phyloP scores from a whole-genome alignment of 768 basidiomycete genomes.

The Leccinum obscurum region DNA sequence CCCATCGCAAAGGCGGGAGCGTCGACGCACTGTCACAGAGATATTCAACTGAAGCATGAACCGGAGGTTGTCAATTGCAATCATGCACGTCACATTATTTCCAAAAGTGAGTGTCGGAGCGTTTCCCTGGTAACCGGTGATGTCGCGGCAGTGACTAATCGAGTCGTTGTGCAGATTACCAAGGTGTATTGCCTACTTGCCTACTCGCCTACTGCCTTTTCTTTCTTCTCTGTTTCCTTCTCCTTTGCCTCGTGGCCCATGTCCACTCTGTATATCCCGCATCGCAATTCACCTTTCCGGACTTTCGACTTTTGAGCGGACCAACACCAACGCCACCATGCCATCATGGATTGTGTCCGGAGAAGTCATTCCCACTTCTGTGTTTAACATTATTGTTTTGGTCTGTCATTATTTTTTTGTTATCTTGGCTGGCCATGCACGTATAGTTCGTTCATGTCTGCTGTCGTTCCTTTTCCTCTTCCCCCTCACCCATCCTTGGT shows the following conservation, averaged over 20 bases:
- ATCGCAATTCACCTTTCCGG: slow-evolving; percentile 6
- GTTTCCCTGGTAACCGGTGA: not conserved
- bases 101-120: slow-evolving; percentile 20
- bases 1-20: slow-evolving; percentile 37
- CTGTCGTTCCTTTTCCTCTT: not conserved
- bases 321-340: slow-evolving; percentile 13
- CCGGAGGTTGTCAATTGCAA: slow-evolving; percentile 14
- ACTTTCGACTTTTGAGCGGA: slow-evolving; percentile 19
- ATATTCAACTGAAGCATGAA: slow-evolving; percentile 36
- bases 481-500: not conserved
- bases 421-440: slow-evolving; percentile 31
- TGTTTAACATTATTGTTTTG: slow-evolving; percentile 34
- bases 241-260: not conserved
- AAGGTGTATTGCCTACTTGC: slow-evolving; percentile 19
- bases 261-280: not conserved
- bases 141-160: not conserved
- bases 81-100: slow-evolving; percentile 1
- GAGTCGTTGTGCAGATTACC: not conserved
- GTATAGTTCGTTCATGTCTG: slow-evolving; percentile 19
- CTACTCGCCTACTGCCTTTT: not conserved
- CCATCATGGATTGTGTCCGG: not conserved
- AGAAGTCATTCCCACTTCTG: slow-evolving; percentile 18
- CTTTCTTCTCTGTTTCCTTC: not conserved
- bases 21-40: slow-evolving; percentile 53
- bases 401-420: slow-evolving; percentile 20